Evolutionary conservation across 108 stramenopile species (phyloP), one percentile per base, ranked within the genome.

Genomic region (Cylindrotheca fusiformis): DNA sequence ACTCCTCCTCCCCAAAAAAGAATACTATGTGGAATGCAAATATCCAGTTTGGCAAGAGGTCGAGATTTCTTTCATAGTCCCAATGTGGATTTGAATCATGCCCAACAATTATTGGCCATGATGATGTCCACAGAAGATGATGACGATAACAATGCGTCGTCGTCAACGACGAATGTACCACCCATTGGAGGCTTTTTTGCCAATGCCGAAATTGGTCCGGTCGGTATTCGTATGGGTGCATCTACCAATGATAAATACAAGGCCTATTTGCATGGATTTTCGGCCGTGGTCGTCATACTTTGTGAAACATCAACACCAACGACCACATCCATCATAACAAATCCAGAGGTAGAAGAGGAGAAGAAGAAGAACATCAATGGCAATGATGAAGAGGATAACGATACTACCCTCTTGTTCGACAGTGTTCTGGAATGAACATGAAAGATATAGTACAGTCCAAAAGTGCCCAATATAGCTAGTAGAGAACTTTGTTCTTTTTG

Each of bases 101-200:
- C 48, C 6, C 21, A 64, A 52, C 4, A 14, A 2, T 47, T 61
- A 4, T 14, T 61, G 2, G 20, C 5, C 5, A n/a, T n/a, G n/a
- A 45, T 14, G 44, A 45, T 17, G 17, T 21, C 50, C 20, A 22
- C 10, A n/a, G n/a, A 51, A 22, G 14, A 41, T 14, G 14, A 14
- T 10, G 36, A 41, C 36, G 14, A 41, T 41, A 10, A 10, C 36
- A 51, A 51, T n/a, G 21, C 10, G 6, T 21, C 50, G 6, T 6
- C 50, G 19, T 5, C n/a, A 22, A 14, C 44, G 17, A n/a, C n/a
- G n/a, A n/a, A n/a, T n/a, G n/a, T n/a, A n/a, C 45, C 32, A 6
- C 60, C 45, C 12, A 52, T 74, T 20, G 66, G 45, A 10, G 72
- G 72, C n/a, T 74, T 74, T 26, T 67, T 74, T 60, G 66, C 66